Base-by-base conservation (phyloP, 192 early-diverging fungal species). In the Irineochytrium annulatum region DNA sequence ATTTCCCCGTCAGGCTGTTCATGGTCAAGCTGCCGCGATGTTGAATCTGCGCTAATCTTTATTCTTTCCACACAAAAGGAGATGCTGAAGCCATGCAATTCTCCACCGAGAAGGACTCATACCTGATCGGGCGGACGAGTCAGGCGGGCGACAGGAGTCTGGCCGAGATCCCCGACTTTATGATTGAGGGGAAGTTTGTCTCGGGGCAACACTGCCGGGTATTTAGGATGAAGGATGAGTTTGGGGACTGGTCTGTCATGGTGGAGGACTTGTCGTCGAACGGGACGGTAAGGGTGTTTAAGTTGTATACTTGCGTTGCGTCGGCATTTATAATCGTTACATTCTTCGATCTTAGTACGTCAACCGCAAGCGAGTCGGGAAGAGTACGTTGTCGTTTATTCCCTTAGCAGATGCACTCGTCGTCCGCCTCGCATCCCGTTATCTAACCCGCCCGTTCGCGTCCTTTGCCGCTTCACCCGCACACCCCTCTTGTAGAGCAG, bases 331-430 rank as follows among this genome's bases (percentile, higher is more conserved):
- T 5, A 16, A 19, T 48, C 45, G 13, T 0, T n/a, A 13, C 17
- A 26, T 8, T 13, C 13, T n/a, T n/a, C 26, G 19, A 52, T 52
- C 26, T 37, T 29, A 65, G 63, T 65, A 39, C 44, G 46, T 67
- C 28, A 61, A 61, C 28, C 29, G 39, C 13, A 60, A 56, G 43
- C 6, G 43, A 49, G 30, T 67, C 24, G 58, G 55, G 17, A 52
- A 55, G 8, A 30, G 54, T 55, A 33, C 5, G 4, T 11, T 6
- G 19, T 24, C 20, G 22, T 22, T 32, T n/a, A 14, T 30, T 37
- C 54, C 11, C 5, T 6, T 55, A 6, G n/a, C n/a, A n/a, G n/a
- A n/a, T n/a, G n/a, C n/a, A n/a, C n/a, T n/a, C n/a, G 49, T 14
- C 14, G 49, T 51, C 22, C 41, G 41, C 20, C 41, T n/a, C 17